These are phyloP conservation scores for Lichtheimia corymbifera DNA, from an alignment of 371 early-diverging fungal species.

Conservation along the genomic window DNA sequence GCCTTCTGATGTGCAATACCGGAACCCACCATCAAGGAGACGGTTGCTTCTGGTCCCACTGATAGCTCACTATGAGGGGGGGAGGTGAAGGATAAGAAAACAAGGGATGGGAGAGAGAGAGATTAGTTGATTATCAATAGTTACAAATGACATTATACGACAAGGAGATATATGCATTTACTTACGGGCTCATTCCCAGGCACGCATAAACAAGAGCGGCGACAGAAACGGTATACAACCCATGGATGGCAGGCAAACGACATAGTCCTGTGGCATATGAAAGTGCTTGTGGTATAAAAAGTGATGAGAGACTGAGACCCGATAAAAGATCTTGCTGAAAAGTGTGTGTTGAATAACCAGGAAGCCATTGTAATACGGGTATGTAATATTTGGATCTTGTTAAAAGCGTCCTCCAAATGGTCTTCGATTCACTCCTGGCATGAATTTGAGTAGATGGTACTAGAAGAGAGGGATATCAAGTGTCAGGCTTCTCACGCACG, in stretches of 20 bases:
- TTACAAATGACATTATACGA: constrained; percentile 38
- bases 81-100: neutral
- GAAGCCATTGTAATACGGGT: constrained; percentile 84
- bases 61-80: constrained; percentile 63
- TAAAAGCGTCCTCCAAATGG: constrained; percentile 17
- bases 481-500: neutral
- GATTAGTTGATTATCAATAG: neutral
- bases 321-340: constrained; percentile 67
- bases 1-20: constrained; percentile 59
- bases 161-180: constrained; percentile 48
- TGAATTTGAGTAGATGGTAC: constrained; percentile 9
- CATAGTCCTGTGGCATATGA: constrained; percentile 71
- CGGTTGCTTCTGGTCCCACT: constrained; percentile 91
- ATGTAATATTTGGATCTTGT: constrained; percentile 79
- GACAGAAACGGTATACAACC: constrained; percentile 77
- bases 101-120: neutral
- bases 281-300: constrained; percentile 84
- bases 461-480: neutral
- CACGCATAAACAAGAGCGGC: constrained; percentile 77
- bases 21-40: constrained; percentile 87
- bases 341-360: constrained; percentile 55
- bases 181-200: constrained; percentile 80
- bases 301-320: constrained; percentile 78
- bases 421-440: constrained; percentile 1
- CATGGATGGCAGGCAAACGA: constrained; percentile 74